phyloP scores from a whole-genome alignment of 768 basidiomycete genomes.

The Kwoniella botswanensis region DNA sequence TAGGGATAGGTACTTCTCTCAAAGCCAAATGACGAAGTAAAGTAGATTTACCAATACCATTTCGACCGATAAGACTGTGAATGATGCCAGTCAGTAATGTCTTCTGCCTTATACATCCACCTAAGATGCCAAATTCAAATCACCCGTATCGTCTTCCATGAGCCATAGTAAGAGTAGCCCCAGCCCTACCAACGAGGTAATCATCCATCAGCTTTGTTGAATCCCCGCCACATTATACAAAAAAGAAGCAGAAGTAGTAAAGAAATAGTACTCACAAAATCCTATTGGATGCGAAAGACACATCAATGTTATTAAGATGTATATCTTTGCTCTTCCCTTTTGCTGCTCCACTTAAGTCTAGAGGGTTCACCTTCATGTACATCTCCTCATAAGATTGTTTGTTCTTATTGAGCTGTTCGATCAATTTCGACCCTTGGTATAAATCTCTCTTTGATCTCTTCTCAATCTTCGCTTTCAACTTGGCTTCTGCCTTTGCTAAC shows the following conservation, averaged over 20 bases:
- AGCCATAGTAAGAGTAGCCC: constrained; percentile 56
- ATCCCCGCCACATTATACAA: no score
- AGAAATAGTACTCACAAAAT: constrained; percentile 67
- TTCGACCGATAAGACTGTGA: constrained; percentile 57
- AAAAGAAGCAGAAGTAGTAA: no score
- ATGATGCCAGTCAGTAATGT: no score
- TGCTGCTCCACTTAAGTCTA: constrained; percentile 72
- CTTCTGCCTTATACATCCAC: no score
- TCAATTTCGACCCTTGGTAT: constrained; percentile 93
- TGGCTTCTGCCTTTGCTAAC: constrained; percentile 90
- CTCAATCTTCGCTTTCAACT: constrained; percentile 95
- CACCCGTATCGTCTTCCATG: constrained; percentile 55
- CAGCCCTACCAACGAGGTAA: constrained; percentile 32
- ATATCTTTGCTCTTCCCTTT: constrained; percentile 99
- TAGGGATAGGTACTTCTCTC: constrained; percentile 89
- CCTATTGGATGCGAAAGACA: constrained; percentile 91
- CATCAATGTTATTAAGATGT: constrained; percentile 91
- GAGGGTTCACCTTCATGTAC: constrained; percentile 98
- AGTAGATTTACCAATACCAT: constrained; percentile 92
- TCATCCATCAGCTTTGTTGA: not conserved
- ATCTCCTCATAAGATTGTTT: constrained; percentile 99
- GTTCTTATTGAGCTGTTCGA: constrained; percentile 82
- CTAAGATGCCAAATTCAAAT: constrained; percentile 10
- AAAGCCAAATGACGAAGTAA: constrained; percentile 91
- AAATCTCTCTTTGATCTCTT: constrained; percentile 88